Base-by-base conservation (phyloP, 805 yeast genomes). In the Suhomyces kilbournensis region DNA sequence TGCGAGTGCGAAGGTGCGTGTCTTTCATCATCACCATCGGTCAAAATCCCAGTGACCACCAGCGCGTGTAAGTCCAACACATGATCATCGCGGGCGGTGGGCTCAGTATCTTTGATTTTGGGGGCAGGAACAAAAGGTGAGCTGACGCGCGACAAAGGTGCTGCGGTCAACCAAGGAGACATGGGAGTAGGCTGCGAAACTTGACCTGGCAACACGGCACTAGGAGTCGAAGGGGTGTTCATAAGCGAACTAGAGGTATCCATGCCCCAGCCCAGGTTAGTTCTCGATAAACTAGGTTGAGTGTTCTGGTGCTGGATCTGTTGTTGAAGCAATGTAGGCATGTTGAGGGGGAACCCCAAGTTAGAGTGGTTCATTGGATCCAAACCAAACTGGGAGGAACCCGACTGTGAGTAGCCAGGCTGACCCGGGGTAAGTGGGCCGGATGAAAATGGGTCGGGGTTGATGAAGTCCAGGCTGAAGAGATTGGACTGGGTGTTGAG, bases 91-190 rank as follows among this genome's bases (percentile, higher is more conserved):
- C 39, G 26, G 12, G 42, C 28, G 19, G 34, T 34, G 7, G n/a
- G 20, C 14, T 26, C 50, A n/a, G 45, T 51, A n/a, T 22, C 46
- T 28, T 38, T 46, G 15, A 47, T 48, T 3, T 43, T 47, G 12
- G 49, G n/a, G 7, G 54, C 7, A 4, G 74, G 68, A 30, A 69
- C 68, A 56, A 74, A 75, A 3, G 79, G 79, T 6, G 78, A 73
- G 51, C 64, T 67, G 19, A 68, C 75, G 22, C 79, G 61, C 3
- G 77, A 71, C 5, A 69, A 58, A 48, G 65, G 73, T 12, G 64
- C 62, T 10, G 69, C 64, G 7, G 72, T 56, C 35, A 66, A 49
- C 79, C 78, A 75, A 4, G 79, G 79, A 4, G 78, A 74, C 47
- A 72, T 59, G 4, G 77, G 76, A 15, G 75, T 62, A 3, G 75